Conservation (phyloP, 345 rosid species). For the Balakata baccata region DNA sequence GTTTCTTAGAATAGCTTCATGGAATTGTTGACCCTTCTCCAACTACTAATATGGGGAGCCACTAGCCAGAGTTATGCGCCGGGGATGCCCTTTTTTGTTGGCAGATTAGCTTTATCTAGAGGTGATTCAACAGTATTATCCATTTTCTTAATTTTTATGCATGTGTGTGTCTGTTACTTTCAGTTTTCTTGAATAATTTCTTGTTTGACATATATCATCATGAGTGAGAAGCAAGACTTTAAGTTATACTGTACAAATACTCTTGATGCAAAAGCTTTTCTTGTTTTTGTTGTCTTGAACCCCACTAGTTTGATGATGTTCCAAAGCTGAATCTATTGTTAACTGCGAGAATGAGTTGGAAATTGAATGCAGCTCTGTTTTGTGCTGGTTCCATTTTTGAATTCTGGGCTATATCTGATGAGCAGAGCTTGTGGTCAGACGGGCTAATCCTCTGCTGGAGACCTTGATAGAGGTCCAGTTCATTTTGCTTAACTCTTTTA, state of each 20-base stretch:
- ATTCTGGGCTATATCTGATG: too few relatives aligned
- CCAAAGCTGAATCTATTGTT: neutral
- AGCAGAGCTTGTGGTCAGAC: too few relatives aligned
- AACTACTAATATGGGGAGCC: neutral
- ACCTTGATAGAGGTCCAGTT: too few relatives aligned
- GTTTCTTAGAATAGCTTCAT: neutral
- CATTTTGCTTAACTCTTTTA: neutral
- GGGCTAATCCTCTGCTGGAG: too few relatives aligned
- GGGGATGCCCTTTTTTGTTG: neutral
- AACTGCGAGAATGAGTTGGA: neutral
- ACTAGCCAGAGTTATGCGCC: neutral
- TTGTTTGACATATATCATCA: neutral
- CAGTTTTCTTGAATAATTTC: neutral
- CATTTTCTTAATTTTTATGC: neutral
- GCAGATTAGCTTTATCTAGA: neutral
- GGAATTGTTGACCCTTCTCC: too few relatives aligned
- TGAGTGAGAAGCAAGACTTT: neutral
- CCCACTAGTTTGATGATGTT: neutral
- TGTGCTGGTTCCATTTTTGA: neutral
- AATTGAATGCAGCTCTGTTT: neutral
- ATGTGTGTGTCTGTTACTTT: neutral
- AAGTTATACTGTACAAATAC: neutral
- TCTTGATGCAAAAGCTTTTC: neutral
- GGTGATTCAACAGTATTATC: neutral
- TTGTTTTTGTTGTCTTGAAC: neutral